Evolutionary conservation across 805 yeast genomes (phyloP).

Genomic region (Yarrowia sp.): DNA sequence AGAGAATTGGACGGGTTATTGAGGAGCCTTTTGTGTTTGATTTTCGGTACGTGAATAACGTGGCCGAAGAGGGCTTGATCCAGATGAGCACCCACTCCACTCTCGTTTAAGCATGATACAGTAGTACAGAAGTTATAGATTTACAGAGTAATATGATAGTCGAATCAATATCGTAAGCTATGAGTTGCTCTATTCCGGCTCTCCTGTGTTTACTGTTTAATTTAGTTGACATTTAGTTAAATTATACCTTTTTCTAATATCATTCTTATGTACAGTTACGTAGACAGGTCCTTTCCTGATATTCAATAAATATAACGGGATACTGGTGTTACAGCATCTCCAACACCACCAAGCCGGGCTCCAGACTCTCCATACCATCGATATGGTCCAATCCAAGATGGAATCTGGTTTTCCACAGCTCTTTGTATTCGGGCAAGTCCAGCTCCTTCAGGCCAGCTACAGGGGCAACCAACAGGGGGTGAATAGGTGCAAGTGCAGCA

Average conservation of each 20-base stretch:
- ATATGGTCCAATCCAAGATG: conserved; percentile 78
- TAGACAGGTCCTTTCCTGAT: neutral
- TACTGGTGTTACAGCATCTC: conserved; percentile 16
- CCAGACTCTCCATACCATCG: conserved; percentile 51
- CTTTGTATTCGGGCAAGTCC: conserved; percentile 8
- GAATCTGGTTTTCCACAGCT: conserved; percentile 34
- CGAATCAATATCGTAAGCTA: no score
- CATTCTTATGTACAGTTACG: neutral
- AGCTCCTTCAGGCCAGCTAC: conserved; percentile 28
- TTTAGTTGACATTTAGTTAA: no score
- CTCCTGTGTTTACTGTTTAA: no score
- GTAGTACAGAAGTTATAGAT: neutral
- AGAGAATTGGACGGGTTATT: conserved; percentile 12
- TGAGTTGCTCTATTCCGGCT: no score
- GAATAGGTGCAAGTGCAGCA: neutral
- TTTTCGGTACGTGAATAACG: conserved; percentile 3
- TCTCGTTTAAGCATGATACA: neutral
- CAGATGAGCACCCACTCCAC: conserved; percentile 21
- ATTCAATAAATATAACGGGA: neutral
- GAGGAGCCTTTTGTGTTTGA: conserved; percentile 23
- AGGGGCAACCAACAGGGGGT: conserved; percentile 37
- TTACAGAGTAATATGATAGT: neutral
- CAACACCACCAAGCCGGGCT: conserved; percentile 52
- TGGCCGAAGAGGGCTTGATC: neutral
- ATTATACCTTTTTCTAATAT: no score